Percentiles rank a stretch among this genome's conserved stretches.
These are phyloP conservation scores for Smallanthus sonchifolius DNA, from an alignment of 129 eudicot species.

Conservation along the genomic window DNA sequence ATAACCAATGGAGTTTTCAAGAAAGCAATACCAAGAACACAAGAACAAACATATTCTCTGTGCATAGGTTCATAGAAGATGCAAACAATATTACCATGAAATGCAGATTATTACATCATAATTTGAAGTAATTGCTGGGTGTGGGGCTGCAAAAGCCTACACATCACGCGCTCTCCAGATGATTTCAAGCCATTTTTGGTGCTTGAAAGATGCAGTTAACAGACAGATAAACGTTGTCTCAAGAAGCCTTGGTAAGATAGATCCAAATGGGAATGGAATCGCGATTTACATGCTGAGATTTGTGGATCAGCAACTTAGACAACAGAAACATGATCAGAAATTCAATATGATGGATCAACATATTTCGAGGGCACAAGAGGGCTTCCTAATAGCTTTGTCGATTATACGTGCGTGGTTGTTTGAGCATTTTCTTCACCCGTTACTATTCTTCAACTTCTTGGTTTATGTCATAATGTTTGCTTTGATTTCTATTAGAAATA, in stretches of 20 bases:
- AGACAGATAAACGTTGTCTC: conserved; percentile 47
- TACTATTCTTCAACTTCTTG: conserved; percentile 9
- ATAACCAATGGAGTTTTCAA: neutral
- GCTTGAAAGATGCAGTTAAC: conserved; percentile 65
- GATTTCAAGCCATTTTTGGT: conserved; percentile 75
- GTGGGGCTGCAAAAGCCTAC: conserved; percentile 75
- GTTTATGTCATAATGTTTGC: neutral
- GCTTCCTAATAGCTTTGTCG: conserved; percentile 69
- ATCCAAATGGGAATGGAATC: conserved; percentile 49
- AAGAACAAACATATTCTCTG: neutral
- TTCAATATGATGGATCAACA: conserved; percentile 76
- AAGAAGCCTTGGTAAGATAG: conserved; percentile 64
- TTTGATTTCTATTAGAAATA: neutral
- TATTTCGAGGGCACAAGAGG: conserved; percentile 96
- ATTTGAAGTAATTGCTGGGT: conserved; percentile 62
- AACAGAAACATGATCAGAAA: conserved; percentile 61
- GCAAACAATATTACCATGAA: conserved; percentile 81
- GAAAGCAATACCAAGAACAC: neutral
- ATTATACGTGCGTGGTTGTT: conserved; percentile 87
- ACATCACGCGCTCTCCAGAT: conserved; percentile 70
- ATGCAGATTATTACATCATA: conserved; percentile 80
- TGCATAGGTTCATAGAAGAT: conserved; percentile 68
- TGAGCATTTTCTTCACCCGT: conserved; percentile 96
- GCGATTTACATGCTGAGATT: conserved; percentile 47
- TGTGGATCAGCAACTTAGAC: conserved; percentile 63